Base-by-base conservation (phyloP, 2,329 filamentous ascomycete genomes). In the Nemania sp. region DNA sequence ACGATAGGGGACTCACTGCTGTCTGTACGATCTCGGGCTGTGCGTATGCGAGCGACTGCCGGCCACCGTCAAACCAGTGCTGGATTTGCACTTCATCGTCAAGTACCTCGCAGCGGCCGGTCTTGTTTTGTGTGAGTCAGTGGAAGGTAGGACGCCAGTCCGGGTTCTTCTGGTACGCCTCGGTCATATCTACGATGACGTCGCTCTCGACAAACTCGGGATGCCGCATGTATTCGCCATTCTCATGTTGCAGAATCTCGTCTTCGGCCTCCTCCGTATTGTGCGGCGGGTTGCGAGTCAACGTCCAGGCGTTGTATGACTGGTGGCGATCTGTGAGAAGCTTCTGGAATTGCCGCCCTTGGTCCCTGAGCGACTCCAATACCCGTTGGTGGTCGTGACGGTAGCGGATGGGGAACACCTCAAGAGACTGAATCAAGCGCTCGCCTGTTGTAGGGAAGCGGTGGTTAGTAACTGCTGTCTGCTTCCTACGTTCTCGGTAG, bases 101-200 rank as follows among this genome's bases (percentile, higher is more conserved):
- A 17, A 70, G 62, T 13, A 70, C 63, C 45, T 75, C 69, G 48
- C 71, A 74, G 4, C 68, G 60, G 4, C 68, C 68, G 4, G 69
- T 69, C 67, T 76, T 74, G 66, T 70, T 63, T 1, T 65, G n/a
- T 0, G 72, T 72, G 15, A 72, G 50, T n/a, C 68, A 68, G 58
- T 70, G 69, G 59, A 71, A 73, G 7, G 6, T 48, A 2, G 77
- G 76, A 1, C 72, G 67, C 76, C 76, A 79, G 53, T 73, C 71
- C 0, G 75, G 74, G 55, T 75, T 74, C 64, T 71, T 74, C 63
- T 78, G 75, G 55, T 73, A 77, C 0, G 76, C 77, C 60, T 78
- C 76, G 0, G 70, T 71, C n/a, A 79, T 69, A 39, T 79, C 76
- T 2, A 79, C 73, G n/a, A 79, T 77, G n/a, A 79, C 75, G 21